phyloP scores from a whole-genome alignment of 768 basidiomycete genomes.

The Boletus subcaerulescens region DNA sequence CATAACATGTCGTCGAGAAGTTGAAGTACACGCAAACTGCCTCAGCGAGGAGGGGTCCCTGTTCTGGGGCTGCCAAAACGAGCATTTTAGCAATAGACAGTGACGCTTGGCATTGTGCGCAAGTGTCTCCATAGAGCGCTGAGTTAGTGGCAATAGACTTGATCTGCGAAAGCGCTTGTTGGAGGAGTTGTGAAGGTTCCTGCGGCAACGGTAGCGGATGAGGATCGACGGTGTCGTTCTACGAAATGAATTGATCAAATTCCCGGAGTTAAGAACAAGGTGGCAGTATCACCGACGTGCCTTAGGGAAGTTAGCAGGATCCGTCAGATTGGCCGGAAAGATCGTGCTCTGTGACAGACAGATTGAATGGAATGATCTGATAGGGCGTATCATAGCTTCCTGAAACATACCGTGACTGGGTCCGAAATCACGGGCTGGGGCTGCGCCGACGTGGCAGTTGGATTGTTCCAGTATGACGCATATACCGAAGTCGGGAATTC shows the following conservation, averaged over 20 bases:
- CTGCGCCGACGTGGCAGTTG: slow-evolving; percentile 65
- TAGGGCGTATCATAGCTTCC: background rate
- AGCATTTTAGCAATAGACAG: slow-evolving; percentile 43
- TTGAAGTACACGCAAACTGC: slow-evolving; percentile 43
- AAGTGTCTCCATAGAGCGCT: slow-evolving; percentile 34
- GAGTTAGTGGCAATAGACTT: slow-evolving; percentile 38
- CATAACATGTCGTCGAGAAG: slow-evolving; percentile 35
- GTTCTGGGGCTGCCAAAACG: slow-evolving; percentile 39
- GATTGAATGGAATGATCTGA: background rate
- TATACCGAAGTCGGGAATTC: slow-evolving; percentile 61
- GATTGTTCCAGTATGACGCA: slow-evolving; percentile 61
- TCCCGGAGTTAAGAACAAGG: background rate
- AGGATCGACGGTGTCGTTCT: slow-evolving; percentile 46
- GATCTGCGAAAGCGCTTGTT: slow-evolving; percentile 39
- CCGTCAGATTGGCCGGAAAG: slow-evolving; percentile 59
- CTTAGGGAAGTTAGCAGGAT: slow-evolving; percentile 57
- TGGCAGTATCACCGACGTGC: slow-evolving; percentile 16
- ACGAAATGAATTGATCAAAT: background rate
- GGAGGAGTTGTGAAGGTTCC: slow-evolving; percentile 34
- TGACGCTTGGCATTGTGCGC: slow-evolving; percentile 39
- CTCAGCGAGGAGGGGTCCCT: slow-evolving; percentile 41
- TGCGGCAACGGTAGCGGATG: slow-evolving; percentile 41
- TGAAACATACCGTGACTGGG: slow-evolving; percentile 50
- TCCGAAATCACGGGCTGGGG: slow-evolving; percentile 71
- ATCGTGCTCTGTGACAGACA: slow-evolving; percentile 40